phyloP scores from a whole-genome alignment of 2,329 filamentous ascomycete species.

The Fusarium brevicatenulatum region DNA sequence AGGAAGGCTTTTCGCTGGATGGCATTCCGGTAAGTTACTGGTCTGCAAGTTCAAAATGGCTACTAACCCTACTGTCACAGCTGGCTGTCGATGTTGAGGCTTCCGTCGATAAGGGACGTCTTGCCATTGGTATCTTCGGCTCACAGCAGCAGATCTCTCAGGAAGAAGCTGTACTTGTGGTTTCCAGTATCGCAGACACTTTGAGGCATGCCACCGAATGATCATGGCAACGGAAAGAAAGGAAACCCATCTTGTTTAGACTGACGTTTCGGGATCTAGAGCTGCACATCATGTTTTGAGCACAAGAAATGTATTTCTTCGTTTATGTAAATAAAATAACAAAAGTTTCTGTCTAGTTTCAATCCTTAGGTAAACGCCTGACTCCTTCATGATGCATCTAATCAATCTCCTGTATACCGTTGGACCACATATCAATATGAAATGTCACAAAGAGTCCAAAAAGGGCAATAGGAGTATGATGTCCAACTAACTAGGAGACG shows the following conservation, averaged over 20 bases:
- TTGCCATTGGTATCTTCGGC: slow-evolving; percentile 57
- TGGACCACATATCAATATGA: neutral
- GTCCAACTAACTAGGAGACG: neutral
- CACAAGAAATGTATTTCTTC: neutral
- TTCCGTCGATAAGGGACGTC: slow-evolving; percentile 43
- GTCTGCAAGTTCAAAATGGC: no score
- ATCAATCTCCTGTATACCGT: neutral
- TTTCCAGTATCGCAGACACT: slow-evolving; percentile 38
- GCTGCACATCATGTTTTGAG: neutral
- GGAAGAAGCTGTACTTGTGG: slow-evolving; percentile 41
- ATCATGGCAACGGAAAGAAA: neutral
- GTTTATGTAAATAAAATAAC: neutral
- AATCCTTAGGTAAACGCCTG: slow-evolving; percentile 7
- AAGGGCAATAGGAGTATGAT: neutral
- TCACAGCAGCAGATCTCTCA: slow-evolving; percentile 43
- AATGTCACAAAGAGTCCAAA: neutral
- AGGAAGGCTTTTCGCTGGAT: slow-evolving; percentile 39
- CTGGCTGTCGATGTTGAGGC: slow-evolving; percentile 55
- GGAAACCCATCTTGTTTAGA: neutral
- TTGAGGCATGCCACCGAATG: slow-evolving; percentile 22
- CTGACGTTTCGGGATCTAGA: neutral
- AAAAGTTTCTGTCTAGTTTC: slow-evolving; percentile 9
- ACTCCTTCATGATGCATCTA: slow-evolving; percentile 28
- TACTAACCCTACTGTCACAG: slow-evolving; percentile 40
- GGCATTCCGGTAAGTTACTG: slow-evolving; percentile 45